Evolutionary conservation across 768 basidiomycete species (phyloP).

Genomic region (Psilocybe sp.): DNA sequence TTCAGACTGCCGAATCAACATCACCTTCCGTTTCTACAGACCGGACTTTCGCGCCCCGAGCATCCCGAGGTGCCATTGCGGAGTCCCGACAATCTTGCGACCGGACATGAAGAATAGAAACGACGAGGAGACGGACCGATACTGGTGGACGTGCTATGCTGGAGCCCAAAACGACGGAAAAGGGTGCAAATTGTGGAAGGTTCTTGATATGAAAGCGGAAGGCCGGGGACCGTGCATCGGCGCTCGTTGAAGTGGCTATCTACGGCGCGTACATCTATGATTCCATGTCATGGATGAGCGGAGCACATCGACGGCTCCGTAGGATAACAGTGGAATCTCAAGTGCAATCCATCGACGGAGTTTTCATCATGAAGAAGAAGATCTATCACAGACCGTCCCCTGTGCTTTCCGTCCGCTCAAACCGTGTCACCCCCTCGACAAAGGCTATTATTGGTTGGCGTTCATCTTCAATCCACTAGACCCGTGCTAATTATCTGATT

Average conservation of each 20-base stretch:
- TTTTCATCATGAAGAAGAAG: too few species aligned
- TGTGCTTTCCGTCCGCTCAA: too few species aligned
- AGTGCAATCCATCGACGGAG: too few species aligned
- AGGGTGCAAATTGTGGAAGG: conserved; percentile 73
- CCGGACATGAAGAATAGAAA: conserved; percentile 78
- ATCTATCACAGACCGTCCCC: too few species aligned
- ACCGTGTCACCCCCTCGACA: too few species aligned
- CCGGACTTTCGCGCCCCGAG: conserved; percentile 71
- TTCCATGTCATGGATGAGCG: too few species aligned
- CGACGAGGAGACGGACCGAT: conserved; percentile 50
- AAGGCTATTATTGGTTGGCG: neutral
- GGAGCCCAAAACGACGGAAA: conserved; percentile 84
- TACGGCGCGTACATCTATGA: neutral
- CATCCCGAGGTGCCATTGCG: conserved; percentile 74
- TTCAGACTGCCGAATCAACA: conserved; percentile 75
- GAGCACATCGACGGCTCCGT: too few species aligned
- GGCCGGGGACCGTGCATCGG: conserved; percentile 50
- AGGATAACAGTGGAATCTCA: too few species aligned
- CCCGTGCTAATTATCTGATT: neutral
- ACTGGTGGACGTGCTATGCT: conserved; percentile 83
- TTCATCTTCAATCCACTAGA: neutral
- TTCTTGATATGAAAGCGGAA: conserved; percentile 68
- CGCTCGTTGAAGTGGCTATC: conserved; percentile 3
- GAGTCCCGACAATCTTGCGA: conserved; percentile 64
- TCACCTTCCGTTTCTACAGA: conserved; percentile 84